Conservation (phyloP, 306 rosid genomes). For the Trifolium pratense region DNA sequence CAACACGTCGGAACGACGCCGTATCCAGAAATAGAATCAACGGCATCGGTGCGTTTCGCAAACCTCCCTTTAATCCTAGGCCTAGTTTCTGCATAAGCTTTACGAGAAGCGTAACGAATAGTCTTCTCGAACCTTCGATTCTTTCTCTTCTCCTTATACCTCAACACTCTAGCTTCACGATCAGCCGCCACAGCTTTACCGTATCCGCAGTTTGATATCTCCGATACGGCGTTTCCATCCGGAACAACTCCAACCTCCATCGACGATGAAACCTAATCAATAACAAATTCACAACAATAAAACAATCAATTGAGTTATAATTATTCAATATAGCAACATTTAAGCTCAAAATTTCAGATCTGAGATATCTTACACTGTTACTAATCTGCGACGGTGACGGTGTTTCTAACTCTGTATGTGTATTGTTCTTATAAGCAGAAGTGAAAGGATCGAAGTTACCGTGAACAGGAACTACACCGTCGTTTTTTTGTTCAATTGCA, state of each 20-base stretch:
- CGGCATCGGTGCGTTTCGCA: conserved; percentile 69
- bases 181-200: conserved; percentile 59
- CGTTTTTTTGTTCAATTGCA: conserved; percentile 58
- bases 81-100: conserved; percentile 93
- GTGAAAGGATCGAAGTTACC: conserved; percentile 58
- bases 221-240: conserved; percentile 62
- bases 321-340: background rate
- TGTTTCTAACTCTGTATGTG: conserved; percentile 18
- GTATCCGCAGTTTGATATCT: conserved; percentile 55
- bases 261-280: conserved; percentile 77
- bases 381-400: conserved; percentile 51
- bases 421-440: conserved; percentile 52
- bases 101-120: conserved; percentile 90
- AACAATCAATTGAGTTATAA: background rate
- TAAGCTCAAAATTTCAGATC: background rate
- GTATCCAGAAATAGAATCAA: conserved; percentile 64
- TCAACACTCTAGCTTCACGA: conserved; percentile 87
- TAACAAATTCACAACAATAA: background rate
- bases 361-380: conserved; percentile 67
- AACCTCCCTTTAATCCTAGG: conserved; percentile 97
- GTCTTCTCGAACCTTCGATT: conserved; percentile 96
- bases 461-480: conserved; percentile 85
- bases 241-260: conserved; percentile 86
- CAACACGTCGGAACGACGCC: conserved; percentile 83
- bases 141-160: conserved; percentile 99